phyloP scores from a whole-genome alignment of 2,329 filamentous ascomycete genomes.

The Atkinsonella texensis region DNA sequence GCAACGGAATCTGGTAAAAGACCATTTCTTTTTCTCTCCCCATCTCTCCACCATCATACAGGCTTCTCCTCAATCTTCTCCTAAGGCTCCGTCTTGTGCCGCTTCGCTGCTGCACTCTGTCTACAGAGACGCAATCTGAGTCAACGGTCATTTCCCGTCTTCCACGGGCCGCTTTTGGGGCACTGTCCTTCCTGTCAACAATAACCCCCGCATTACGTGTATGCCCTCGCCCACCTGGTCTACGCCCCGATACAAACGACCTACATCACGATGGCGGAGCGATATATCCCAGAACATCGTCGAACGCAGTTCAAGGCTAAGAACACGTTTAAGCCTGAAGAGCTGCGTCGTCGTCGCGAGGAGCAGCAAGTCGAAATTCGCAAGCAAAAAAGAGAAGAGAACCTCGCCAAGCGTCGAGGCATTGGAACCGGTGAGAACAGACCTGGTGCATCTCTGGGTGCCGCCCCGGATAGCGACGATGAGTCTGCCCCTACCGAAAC shows the following conservation, averaged over 20 bases:
- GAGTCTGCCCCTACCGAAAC: conserved; percentile 89
- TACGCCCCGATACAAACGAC: not conserved
- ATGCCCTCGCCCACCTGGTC: conserved; percentile 4
- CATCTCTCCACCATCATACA: conserved; percentile 1
- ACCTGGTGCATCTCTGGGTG: conserved; percentile 71
- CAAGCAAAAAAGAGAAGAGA: conserved; percentile 97
- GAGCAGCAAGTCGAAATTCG: conserved; percentile 99
- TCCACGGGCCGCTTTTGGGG: not conserved
- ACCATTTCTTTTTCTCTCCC: conserved; percentile 9
- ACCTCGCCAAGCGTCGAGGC: conserved; percentile 93
- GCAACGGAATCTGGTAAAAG: conserved; percentile 9
- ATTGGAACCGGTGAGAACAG: conserved; percentile 72
- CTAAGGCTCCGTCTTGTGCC: conserved; percentile 3
- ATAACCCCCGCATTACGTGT: conserved; percentile 5
- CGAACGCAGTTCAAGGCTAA: conserved; percentile 99
- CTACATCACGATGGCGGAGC: conserved; percentile 70
- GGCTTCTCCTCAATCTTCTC: conserved; percentile 2
- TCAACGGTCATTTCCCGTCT: not conserved
- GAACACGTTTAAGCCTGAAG: conserved; percentile 97
- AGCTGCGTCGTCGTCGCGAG: conserved; percentile 93
- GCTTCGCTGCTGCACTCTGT: conserved; percentile 1
- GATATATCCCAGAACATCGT: conserved; percentile 98
- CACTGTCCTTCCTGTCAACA: conserved; percentile 5
- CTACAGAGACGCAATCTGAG: conserved; percentile 1
- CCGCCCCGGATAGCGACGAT: conserved; percentile 93